Conservation (phyloP, 2,329 filamentous ascomycete genomes). For the Basipetospora chlamydospora region DNA sequence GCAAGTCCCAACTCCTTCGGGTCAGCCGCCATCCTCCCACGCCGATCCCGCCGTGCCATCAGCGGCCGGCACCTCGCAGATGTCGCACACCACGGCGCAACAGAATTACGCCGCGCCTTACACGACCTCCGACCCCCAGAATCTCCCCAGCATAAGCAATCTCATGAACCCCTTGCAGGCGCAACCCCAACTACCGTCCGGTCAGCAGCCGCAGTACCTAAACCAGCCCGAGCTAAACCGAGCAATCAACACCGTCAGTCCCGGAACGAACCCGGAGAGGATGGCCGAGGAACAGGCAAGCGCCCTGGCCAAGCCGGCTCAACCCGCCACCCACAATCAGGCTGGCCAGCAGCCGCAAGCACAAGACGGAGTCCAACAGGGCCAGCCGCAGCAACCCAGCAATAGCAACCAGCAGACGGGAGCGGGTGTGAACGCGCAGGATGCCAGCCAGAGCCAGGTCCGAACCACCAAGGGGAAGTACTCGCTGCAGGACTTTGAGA, state of each 20-base stretch:
- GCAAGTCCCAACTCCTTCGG: constrained; percentile 14
- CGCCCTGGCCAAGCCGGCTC: neutral
- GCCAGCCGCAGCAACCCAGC: constrained; percentile 3
- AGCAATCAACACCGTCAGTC: constrained; percentile 16
- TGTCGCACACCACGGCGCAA: constrained; percentile 16
- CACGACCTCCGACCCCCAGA: constrained; percentile 42
- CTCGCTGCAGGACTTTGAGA: constrained; percentile 75
- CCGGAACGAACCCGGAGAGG: constrained; percentile 20
- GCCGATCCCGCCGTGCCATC: constrained; percentile 11
- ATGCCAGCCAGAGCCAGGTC: constrained; percentile 15
- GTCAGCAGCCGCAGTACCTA: constrained; percentile 6
- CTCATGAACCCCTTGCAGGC: constrained; percentile 48
- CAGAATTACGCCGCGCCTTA: constrained; percentile 14
- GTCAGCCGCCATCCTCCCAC: constrained; percentile 14
- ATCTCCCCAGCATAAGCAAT: constrained; percentile 69
- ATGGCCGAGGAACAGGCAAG: constrained; percentile 21
- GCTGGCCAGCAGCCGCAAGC: constrained; percentile 8
- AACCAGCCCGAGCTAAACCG: neutral
- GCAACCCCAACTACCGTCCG: neutral
- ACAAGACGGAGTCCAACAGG: constrained; percentile 1
- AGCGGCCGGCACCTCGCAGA: constrained; percentile 11
- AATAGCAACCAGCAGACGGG: neutral
- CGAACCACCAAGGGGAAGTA: constrained; percentile 95
- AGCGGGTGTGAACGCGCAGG: neutral
- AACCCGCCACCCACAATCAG: neutral